Evolutionary conservation across 2,329 filamentous ascomycete species (phyloP), one percentile per base, ranked within the genome.

Genomic region (Trichoderma asperellum): DNA sequence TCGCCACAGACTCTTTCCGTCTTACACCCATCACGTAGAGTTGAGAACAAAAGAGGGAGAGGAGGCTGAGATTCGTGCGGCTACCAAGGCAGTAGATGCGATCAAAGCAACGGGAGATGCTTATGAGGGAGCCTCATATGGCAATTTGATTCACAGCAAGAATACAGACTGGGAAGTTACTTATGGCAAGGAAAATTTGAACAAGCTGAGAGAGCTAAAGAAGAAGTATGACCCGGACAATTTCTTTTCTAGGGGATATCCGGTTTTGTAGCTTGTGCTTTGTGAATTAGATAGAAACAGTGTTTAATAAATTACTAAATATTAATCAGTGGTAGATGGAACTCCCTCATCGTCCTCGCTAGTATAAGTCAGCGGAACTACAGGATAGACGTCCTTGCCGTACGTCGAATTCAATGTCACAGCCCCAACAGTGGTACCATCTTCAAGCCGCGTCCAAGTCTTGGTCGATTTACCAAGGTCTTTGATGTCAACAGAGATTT

Each of bases 171-270:
- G 43, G 47, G 57, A 55, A 11, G 57, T 21, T 8, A 59, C 58
- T 4, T 68, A 61, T 68, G 65, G 65, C 18, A 43, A n/a, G 11
- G 57, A 61, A 1, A 35, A 34, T 10, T 18, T 61, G 43, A 58
- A 56, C 0, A 61, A 8, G 18, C 57, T 68, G n/a, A 40, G 24
- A 14, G 21, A 8, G 11, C 1, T 68, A 3, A 68, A 68, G 57
- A 61, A 62, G 47, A 47, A 68, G 12, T 68, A 68, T 5, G 65
- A 68, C 5, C 43, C 47, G 12, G 47, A 68, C 0, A 61, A 68
- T 56, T 60, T 68, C 40, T 68, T 68, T 53, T 61, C 65, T 2
- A 61, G 57, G n/a, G 65, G 65, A 24, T 68, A 61, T 24, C 65
- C 65, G 11, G 21, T 8, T n/a, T 27, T 66, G 35, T 63, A 34